These are phyloP conservation scores for Lipomyces yamadae DNA, from an alignment of 805 yeast genomes.

Conservation along the genomic window DNA sequence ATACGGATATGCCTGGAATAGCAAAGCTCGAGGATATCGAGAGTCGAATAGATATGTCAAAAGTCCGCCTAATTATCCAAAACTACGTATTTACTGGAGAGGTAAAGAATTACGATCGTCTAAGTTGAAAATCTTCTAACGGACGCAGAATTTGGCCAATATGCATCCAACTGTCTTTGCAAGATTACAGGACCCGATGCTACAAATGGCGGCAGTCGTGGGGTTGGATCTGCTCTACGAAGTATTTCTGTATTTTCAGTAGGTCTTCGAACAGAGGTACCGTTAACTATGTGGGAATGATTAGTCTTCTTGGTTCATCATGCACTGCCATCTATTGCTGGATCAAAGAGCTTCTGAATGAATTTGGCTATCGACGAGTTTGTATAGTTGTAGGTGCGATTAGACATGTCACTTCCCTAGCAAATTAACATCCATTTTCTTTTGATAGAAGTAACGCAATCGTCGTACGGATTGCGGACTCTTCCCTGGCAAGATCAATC, in stretches of 20 bases:
- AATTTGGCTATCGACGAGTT: too few species aligned
- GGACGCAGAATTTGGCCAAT: not conserved
- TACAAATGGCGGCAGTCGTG: slow-evolving; percentile 8
- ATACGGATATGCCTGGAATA: slow-evolving; percentile 26
- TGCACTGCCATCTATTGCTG: too few species aligned
- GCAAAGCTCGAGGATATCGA: slow-evolving; percentile 6
- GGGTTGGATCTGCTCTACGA: slow-evolving; percentile 5
- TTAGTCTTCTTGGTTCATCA: too few species aligned
- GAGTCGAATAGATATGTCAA: not conserved
- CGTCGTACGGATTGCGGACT: not conserved
- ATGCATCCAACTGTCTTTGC: not conserved
- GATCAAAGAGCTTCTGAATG: too few species aligned
- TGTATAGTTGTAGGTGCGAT: slow-evolving; percentile 2
- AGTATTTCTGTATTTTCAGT: not conserved
- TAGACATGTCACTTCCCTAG: not conserved
- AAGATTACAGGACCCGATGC: not conserved
- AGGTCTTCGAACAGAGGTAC: not conserved
- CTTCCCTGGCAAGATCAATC: not conserved
- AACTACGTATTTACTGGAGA: slow-evolving; percentile 1
- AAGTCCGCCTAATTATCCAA: slow-evolving; percentile 7
- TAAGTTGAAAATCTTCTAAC: not conserved
- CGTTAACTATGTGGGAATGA: not conserved
- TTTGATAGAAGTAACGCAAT: not conserved
- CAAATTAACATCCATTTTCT: not conserved
- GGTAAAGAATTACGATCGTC: not conserved